phyloP scores from a whole-genome alignment of 2,329 filamentous ascomycete species.

The Aureobasidium zeae region DNA sequence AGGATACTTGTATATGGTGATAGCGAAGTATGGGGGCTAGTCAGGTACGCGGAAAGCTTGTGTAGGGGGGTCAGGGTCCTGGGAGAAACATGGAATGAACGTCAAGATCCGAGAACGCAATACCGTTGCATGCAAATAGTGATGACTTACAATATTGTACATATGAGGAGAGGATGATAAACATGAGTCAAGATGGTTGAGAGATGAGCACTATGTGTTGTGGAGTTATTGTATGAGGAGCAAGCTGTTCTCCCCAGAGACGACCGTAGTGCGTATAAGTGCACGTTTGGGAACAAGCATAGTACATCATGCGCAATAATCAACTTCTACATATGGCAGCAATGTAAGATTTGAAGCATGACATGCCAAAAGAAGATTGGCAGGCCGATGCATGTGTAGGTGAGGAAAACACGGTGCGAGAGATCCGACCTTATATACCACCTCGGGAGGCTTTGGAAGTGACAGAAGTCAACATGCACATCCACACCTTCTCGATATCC shows the following conservation, averaged over 20 bases:
- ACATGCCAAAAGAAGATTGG: constrained; percentile 1
- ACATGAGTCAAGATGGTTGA: no score
- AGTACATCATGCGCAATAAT: constrained; percentile 5
- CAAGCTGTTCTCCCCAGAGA: no score
- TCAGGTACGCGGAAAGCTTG: background rate
- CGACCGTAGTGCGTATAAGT: constrained; percentile 7
- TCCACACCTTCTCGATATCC: background rate
- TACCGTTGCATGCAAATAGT: no score
- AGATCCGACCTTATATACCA: background rate
- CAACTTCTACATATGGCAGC: no score
- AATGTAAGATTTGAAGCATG: constrained; percentile 8
- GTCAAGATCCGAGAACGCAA: no score
- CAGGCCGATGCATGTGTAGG: background rate
- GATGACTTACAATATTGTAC: no score
- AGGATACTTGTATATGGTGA: background rate
- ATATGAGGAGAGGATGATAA: no score
- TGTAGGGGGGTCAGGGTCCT: constrained; percentile 3
- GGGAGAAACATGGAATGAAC: no score
- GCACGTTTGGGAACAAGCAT: constrained; percentile 3
- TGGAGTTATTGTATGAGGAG: no score
- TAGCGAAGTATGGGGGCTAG: background rate
- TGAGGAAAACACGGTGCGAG: background rate
- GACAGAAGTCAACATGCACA: background rate
- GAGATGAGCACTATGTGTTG: background rate
- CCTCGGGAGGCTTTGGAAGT: background rate